These are phyloP conservation scores for Candolleomyces efflorescens DNA, from an alignment of 768 basidiomycete species.

Conservation along the genomic window DNA sequence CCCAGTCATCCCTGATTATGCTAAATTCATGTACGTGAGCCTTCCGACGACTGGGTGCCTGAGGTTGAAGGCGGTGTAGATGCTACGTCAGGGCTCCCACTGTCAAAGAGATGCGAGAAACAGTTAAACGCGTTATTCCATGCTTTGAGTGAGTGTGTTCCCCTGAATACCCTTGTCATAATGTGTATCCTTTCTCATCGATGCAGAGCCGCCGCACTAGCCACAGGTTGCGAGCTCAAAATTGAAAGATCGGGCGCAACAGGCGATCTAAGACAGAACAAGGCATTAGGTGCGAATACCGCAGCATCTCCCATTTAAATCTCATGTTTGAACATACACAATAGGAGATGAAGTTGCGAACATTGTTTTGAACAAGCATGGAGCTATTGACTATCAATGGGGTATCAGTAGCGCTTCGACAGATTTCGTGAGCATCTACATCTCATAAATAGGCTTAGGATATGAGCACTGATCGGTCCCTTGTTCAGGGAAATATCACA, in stretches of 20 bases:
- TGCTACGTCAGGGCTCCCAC: slow-evolving; percentile 75
- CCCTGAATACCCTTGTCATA: neutral
- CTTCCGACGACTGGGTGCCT: neutral
- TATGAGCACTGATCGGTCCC: neutral
- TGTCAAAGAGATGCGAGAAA: slow-evolving; percentile 52
- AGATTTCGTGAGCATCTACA: slow-evolving; percentile 65
- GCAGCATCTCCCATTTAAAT: neutral
- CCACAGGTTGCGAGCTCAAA: slow-evolving; percentile 57
- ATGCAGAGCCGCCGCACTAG: slow-evolving; percentile 58
- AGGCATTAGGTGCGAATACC: slow-evolving; percentile 43
- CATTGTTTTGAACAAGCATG: slow-evolving; percentile 57
- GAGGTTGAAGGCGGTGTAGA: slow-evolving; percentile 22
- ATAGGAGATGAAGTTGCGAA: slow-evolving; percentile 65
- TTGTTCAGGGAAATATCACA: slow-evolving; percentile 62
- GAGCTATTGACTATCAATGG: slow-evolving; percentile 58
- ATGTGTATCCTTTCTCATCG: neutral
- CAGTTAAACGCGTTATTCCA: slow-evolving; percentile 55
- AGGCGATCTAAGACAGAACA: slow-evolving; percentile 66
- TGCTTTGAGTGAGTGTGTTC: slow-evolving; percentile 61
- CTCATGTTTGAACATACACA: neutral
- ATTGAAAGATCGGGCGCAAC: slow-evolving; percentile 31
- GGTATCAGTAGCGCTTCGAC: slow-evolving; percentile 72
- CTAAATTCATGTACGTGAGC: slow-evolving; percentile 56
- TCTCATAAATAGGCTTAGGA: neutral
- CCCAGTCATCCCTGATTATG: slow-evolving; percentile 79